Evolutionary conservation across 768 basidiomycete species (phyloP).

Genomic region (Royoungia palumana): DNA sequence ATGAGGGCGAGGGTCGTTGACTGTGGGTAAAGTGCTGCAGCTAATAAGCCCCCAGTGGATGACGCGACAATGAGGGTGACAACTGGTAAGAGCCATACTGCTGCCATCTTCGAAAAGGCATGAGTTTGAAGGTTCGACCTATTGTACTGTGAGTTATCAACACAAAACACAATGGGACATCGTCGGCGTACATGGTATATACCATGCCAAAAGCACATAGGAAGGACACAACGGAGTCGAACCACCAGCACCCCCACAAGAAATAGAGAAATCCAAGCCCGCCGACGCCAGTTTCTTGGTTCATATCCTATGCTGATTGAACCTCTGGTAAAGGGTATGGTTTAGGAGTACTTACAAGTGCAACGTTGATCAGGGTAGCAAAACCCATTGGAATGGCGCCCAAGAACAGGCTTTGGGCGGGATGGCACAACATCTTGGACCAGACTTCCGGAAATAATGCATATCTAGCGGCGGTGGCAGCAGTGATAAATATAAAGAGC

Average conservation of each 20-base stretch:
- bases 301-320: constrained; percentile 21
- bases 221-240: constrained; percentile 41
- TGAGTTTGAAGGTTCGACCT: constrained; percentile 47
- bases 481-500: constrained; percentile 36
- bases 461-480: constrained; percentile 40
- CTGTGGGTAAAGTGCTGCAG: constrained; percentile 35
- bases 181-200: constrained; percentile 40
- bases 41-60: constrained; percentile 46
- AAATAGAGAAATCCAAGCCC: constrained; percentile 37
- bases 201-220: constrained; percentile 47
- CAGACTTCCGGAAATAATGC: constrained; percentile 40
- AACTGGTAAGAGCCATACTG: constrained; percentile 50
- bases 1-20: constrained; percentile 38
- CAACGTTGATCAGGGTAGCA: constrained; percentile 41
- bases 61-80: constrained; percentile 54
- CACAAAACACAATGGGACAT: neutral
- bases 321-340: neutral
- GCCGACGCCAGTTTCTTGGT: constrained; percentile 37
- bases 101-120: constrained; percentile 37
- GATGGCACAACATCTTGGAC: constrained; percentile 44
- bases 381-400: constrained; percentile 45
- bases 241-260: constrained; percentile 53
- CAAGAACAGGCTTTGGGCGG: constrained; percentile 44
- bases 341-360: constrained; percentile 28
- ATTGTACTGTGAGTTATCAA: constrained; percentile 4